Evolutionary conservation across 495 filamentous ascomycete species (phyloP).

Genomic region (Hyaloscypha bicolor): DNA sequence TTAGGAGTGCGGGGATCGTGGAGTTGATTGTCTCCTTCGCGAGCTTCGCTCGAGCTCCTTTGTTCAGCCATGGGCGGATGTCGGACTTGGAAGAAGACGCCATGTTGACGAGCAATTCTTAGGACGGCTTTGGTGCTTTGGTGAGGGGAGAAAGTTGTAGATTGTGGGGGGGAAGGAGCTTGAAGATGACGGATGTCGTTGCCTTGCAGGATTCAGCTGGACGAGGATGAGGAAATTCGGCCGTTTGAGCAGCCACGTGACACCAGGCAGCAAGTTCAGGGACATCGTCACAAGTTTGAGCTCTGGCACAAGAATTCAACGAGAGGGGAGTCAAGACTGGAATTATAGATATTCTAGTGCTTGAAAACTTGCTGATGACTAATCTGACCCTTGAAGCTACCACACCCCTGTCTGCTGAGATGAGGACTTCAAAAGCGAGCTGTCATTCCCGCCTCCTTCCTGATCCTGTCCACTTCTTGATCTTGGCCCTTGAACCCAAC

Average conservation of each 20-base stretch:
- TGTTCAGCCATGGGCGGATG: conserved; percentile 3
- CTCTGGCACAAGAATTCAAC: too few species aligned
- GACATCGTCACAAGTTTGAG: not conserved
- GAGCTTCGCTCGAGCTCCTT: conserved; percentile 47
- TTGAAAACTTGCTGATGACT: too few species aligned
- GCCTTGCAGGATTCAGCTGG: not conserved
- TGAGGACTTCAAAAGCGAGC: too few species aligned
- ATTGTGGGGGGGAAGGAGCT: too few species aligned
- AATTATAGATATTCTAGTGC: too few species aligned
- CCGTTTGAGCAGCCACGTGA: not conserved
- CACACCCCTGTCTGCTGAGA: too few species aligned
- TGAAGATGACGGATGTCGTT: not conserved
- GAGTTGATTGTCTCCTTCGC: conserved; percentile 55
- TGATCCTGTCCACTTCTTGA: too few species aligned
- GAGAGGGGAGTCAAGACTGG: too few species aligned
- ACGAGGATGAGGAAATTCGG: not conserved
- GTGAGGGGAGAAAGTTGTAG: too few species aligned
- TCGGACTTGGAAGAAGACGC: not conserved
- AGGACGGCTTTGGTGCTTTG: not conserved
- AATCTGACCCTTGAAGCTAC: too few species aligned
- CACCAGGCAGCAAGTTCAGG: not conserved
- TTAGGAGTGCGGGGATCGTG: conserved; percentile 50
- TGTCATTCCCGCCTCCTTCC: too few species aligned
- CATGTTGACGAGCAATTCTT: not conserved
- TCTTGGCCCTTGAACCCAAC: too few species aligned